Evolutionary conservation across 225 moss, liverwort and hornwort species (phyloP).

Genomic region (Climacium dendroides): DNA sequence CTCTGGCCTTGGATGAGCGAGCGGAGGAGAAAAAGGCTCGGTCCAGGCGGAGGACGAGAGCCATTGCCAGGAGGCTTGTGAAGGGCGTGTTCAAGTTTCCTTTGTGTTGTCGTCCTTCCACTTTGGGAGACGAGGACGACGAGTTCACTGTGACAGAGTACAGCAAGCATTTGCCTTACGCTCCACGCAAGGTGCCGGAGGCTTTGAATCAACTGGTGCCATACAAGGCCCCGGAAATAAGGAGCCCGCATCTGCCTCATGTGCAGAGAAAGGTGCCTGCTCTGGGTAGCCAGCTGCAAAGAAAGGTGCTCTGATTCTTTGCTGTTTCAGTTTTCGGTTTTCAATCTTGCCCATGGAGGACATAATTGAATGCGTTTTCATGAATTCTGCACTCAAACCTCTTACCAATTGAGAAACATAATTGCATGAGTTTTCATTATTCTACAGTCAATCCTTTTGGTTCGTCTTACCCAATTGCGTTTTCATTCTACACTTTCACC

Average conservation of each 20-base stretch:
- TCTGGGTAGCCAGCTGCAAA: neutral
- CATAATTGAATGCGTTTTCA: neutral
- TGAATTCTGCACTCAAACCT: neutral
- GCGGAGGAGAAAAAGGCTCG: neutral
- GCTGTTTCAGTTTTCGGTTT: neutral
- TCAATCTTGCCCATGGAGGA: neutral
- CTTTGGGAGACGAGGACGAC: conserved; percentile 1
- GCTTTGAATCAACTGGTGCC: conserved; percentile 8
- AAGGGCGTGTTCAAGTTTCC: conserved; percentile 24
- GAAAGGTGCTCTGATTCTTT: neutral
- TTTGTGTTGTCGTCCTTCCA: conserved; percentile 11
- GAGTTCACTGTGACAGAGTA: neutral
- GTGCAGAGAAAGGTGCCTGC: neutral
- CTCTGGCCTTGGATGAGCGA: neutral
- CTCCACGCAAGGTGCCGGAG: neutral
- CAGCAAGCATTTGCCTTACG: conserved; percentile 12
- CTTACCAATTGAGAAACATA: neutral
- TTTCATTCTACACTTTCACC: neutral
- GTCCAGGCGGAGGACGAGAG: neutral
- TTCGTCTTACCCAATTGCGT: neutral
- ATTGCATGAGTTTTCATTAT: neutral
- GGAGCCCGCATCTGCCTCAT: conserved; percentile 3
- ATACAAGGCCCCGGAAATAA: neutral
- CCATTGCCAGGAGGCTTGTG: neutral
- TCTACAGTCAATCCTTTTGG: neutral